Evolutionary conservation across 192 early-diverging fungal species (phyloP).

Genomic region (Backusella liffmaniae): DNA sequence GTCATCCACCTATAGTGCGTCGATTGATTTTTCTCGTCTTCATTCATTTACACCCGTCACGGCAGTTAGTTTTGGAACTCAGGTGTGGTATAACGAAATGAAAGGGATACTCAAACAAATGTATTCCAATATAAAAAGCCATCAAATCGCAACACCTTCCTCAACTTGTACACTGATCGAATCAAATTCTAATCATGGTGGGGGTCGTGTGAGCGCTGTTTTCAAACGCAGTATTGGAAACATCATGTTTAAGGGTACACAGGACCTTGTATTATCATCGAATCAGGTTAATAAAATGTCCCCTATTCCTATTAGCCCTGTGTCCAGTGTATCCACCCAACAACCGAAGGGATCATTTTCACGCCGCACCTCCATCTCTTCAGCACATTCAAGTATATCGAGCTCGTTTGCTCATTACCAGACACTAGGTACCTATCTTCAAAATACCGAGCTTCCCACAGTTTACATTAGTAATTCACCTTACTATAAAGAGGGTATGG

Average conservation of each 20-base stretch:
- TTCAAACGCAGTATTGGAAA: slow-evolving; percentile 28
- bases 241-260: slow-evolving; percentile 20
- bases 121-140: slow-evolving; percentile 25
- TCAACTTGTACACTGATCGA: background rate
- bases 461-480: slow-evolving; percentile 29
- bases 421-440: background rate
- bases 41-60: background rate
- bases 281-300: background rate
- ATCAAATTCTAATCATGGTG: background rate
- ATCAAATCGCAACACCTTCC: slow-evolving; percentile 20
- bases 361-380: slow-evolving; percentile 13
- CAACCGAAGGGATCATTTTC: background rate
- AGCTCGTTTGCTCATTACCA: slow-evolving; percentile 5
- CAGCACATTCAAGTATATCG: background rate
- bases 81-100: slow-evolving; percentile 20
- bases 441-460: slow-evolving; percentile 16
- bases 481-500: slow-evolving; percentile 65
- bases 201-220: slow-evolving; percentile 4
- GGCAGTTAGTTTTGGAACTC: background rate
- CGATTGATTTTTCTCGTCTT: background rate
- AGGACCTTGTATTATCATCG: background rate
- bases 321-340: background rate
- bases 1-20: background rate
- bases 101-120: slow-evolving; percentile 9
- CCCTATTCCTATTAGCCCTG: background rate